Base-by-base conservation (phyloP, 176 grass and related monocot species). In the Aegilops bicornis region DNA sequence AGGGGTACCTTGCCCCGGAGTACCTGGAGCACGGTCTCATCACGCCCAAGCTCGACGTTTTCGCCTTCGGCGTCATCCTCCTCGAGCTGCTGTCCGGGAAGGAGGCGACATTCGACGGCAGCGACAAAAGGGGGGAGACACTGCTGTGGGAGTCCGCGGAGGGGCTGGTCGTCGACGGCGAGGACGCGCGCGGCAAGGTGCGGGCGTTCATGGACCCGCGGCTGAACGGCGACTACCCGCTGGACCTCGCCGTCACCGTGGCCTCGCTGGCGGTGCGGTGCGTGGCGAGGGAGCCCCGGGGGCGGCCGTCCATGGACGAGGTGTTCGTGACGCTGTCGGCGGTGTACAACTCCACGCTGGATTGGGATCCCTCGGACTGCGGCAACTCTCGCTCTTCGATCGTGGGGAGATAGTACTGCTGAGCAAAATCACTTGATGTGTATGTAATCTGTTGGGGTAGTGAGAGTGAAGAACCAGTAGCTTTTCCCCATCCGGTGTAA, bases 161-260 rank as follows among this genome's bases (percentile, higher is more conserved):
- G 62, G 75, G 32, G 45, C 82, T 89, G 23, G 87, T 79, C 5
- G 69, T 64, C 22, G 65, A 47, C 22, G 86, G 87, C 77, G 95
- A 91, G 82, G 88, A 92, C 61, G 86, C 40, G 11, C 80, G 88
- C 20, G 66, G 24, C 22, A 91, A 90, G 88, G 66, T 93, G 73
- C 83, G 74, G 65, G 87, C 64, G 19, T 97, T 97, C 89, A 78
- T 91, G 31, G 95, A 97, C 69, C 81, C 84, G 73, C 73, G 82
- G 52, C 78, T 97, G 64, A 74, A 77, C 24, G 88, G 74, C 8
- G 92, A 95, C 35, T 97, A 93, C 78, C 95, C 92, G 30, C 67
- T 97, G 23, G 92, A 97, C 77, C 77, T 97, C 14, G 95, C 95
- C 31, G 86, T 89, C 42, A 87, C 90, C 31, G 80, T 97, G 87